These are phyloP conservation scores for Metarhizium humberi DNA, from an alignment of 2,329 filamentous ascomycete genomes.

Conservation along the genomic window DNA sequence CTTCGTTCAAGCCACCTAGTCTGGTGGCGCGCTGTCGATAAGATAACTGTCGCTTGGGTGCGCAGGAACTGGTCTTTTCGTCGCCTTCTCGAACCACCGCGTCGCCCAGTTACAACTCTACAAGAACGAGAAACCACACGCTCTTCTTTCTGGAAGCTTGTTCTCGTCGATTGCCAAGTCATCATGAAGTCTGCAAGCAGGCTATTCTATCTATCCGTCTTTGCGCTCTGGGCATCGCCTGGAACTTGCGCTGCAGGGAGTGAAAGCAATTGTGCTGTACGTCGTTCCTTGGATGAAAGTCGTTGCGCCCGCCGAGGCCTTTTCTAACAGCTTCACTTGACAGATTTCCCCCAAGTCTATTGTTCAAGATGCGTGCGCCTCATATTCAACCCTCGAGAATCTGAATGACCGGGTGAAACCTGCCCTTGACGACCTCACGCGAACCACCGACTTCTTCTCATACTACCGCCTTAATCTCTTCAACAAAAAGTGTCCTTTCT, in stretches of 20 bases:
- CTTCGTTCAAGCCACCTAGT: not conserved
- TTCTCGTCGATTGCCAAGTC: not conserved
- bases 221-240: slow-evolving; percentile 43
- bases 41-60: not conserved
- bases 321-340: slow-evolving; percentile 7
- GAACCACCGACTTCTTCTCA: slow-evolving; percentile 92
- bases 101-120: not conserved
- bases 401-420: slow-evolving; percentile 73
- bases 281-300: slow-evolving; percentile 14
- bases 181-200: slow-evolving; percentile 44
- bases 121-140: not conserved
- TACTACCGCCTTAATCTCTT: slow-evolving; percentile 94
- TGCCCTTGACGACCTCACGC: slow-evolving; percentile 69
- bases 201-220: slow-evolving; percentile 46
- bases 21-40: not conserved
- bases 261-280: slow-evolving; percentile 45
- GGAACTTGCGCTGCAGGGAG: slow-evolving; percentile 31
- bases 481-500: slow-evolving; percentile 91
- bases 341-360: slow-evolving; percentile 84
- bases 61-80: not conserved
- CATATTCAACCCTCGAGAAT: slow-evolving; percentile 79
- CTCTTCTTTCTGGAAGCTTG: not conserved
- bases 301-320: not conserved
- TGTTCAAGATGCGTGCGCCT: slow-evolving; percentile 89
- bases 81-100: not conserved